Percentiles rank a stretch among this genome's conserved stretches.
Evolutionary conservation across 1,139 yeast genomes (phyloP).

Genomic region (Neolecta irregularis): DNA sequence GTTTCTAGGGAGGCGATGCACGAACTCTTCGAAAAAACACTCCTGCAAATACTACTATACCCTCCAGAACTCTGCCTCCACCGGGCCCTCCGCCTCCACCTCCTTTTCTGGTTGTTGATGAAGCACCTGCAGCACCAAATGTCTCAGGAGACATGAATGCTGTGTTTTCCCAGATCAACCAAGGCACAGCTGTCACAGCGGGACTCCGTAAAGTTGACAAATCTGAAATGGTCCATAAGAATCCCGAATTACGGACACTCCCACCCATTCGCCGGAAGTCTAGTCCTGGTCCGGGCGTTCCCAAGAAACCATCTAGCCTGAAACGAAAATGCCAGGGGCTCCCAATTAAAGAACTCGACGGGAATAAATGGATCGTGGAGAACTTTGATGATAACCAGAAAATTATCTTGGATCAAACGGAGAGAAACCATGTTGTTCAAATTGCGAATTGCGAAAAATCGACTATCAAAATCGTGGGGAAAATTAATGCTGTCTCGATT

Average conservation of each 20-base stretch:
- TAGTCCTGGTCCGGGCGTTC: conserved; percentile 24
- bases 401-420: conserved; percentile 56
- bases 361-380: conserved; percentile 80
- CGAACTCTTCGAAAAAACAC: conserved; percentile 20
- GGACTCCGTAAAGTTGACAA: conserved; percentile 83
- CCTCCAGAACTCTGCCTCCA: conserved; percentile 28
- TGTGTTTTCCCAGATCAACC: conserved; percentile 78
- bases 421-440: conserved; percentile 75
- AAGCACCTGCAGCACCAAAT: conserved; percentile 18
- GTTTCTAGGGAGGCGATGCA: conserved; percentile 33
- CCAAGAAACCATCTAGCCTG: conserved; percentile 25
- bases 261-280: no score
- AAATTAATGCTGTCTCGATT: conserved; percentile 74
- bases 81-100: conserved; percentile 62
- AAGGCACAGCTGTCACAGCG: conserved; percentile 71
- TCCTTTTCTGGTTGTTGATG: conserved; percentile 38
- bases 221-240: conserved; percentile 88
- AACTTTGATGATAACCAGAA: conserved; percentile 41
- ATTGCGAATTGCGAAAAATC: conserved; percentile 64
- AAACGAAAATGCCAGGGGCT: conserved; percentile 36
- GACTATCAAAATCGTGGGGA: conserved; percentile 75
- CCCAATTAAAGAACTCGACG: conserved; percentile 63
- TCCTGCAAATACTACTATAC: conserved; percentile 8
- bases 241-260: conserved; percentile 57
- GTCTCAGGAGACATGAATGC: conserved; percentile 56